phyloP scores from a whole-genome alignment of 148 eudicot genomes.

The Hydrangea macrophylla region DNA sequence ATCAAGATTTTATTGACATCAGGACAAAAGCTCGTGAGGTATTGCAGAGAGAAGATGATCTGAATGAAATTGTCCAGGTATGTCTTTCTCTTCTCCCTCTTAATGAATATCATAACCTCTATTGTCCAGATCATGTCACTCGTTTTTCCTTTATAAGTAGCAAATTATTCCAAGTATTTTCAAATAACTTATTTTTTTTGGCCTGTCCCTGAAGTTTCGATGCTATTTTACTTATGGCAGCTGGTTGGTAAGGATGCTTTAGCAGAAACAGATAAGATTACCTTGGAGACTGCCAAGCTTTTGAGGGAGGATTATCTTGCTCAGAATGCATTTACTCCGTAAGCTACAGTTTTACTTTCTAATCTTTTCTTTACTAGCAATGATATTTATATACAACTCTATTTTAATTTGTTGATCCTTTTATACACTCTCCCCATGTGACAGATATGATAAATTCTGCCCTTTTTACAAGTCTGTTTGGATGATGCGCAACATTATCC shows the following conservation, averaged over 20 bases:
- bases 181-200: background rate
- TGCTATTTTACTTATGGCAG: constrained; percentile 42
- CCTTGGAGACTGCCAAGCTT: constrained; percentile 89
- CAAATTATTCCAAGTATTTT: background rate
- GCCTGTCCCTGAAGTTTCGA: background rate
- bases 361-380: background rate
- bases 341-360: constrained; percentile 23
- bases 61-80: constrained; percentile 98
- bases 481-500: constrained; percentile 99
- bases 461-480: constrained; percentile 98
- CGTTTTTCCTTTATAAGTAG: background rate
- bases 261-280: constrained; percentile 96
- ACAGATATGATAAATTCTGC: constrained; percentile 94
- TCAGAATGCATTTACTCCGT: constrained; percentile 99
- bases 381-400: background rate
- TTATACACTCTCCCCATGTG: background rate
- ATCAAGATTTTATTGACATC: constrained; percentile 84
- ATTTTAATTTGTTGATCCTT: constrained; percentile 3
- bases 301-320: constrained; percentile 99
- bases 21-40: constrained; percentile 99
- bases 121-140: background rate
- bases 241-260: constrained; percentile 97
- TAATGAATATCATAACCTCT: background rate
- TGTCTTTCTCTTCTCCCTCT: constrained; percentile 1
- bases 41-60: constrained; percentile 92